Evolutionary conservation across 352 stramenopile species (phyloP).

Genomic region (Saprolegnia diclina): DNA sequence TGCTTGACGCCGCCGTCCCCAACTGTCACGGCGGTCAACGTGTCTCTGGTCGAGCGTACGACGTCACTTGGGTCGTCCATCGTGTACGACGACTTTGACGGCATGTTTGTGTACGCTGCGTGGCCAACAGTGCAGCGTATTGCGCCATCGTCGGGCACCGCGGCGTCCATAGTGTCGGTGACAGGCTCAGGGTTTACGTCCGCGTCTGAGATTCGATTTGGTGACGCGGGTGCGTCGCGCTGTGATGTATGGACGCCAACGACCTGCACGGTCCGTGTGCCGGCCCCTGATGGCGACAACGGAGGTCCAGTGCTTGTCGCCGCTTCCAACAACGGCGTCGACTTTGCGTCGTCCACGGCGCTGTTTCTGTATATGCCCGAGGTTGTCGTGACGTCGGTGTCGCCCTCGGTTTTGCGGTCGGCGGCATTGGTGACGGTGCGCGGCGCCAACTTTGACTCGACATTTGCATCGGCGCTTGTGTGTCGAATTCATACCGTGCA

Average conservation of each 20-base stretch:
- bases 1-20: neutral
- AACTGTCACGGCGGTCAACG: neutral
- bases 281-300: neutral
- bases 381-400: slow-evolving; percentile 30
- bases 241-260: slow-evolving; percentile 7
- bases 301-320: slow-evolving; percentile 2
- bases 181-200: neutral
- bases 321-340: slow-evolving; percentile 21
- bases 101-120: neutral
- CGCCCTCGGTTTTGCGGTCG: slow-evolving; percentile 26
- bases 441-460: slow-evolving; percentile 33
- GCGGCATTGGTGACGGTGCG: slow-evolving; percentile 29
- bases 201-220: slow-evolving; percentile 6
- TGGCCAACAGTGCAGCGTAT: slow-evolving; percentile 6
- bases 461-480: slow-evolving; percentile 28
- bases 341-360: slow-evolving; percentile 24
- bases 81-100: slow-evolving; percentile 11
- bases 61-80: neutral
- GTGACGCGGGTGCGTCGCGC: neutral
- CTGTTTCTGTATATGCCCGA: slow-evolving; percentile 34
- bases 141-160: neutral
- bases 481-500: slow-evolving; percentile 32
- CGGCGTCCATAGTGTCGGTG: neutral
- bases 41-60: slow-evolving; percentile 9
- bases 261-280: slow-evolving; percentile 17